Evolutionary conservation across 148 eudicot genomes (phyloP).

Genomic region (Drosera capensis): DNA sequence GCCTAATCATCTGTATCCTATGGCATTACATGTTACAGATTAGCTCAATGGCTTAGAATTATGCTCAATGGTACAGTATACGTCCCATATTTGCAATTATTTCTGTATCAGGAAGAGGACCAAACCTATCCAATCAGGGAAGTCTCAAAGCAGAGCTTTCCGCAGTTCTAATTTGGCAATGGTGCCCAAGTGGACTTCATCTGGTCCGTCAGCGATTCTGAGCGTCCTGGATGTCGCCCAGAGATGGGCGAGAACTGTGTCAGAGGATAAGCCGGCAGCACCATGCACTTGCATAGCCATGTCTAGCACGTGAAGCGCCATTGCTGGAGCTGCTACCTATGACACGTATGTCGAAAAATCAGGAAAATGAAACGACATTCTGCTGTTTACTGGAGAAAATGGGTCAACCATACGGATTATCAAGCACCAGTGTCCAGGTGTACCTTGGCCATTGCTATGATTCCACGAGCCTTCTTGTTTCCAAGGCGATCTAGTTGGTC

Average conservation of each 20-base stretch:
- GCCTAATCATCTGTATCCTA: too few relatives aligned
- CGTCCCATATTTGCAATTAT: too few relatives aligned
- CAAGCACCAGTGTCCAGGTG: too few relatives aligned
- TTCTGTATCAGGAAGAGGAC: too few relatives aligned
- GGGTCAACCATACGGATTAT: constrained; percentile 8
- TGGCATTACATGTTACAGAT: too few relatives aligned
- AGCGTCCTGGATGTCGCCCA: constrained; percentile 91
- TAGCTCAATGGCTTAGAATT: too few relatives aligned
- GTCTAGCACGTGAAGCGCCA: constrained; percentile 89
- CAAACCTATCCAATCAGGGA: too few relatives aligned
- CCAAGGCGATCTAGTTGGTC: constrained; percentile 95
- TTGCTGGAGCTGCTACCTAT: constrained; percentile 85
- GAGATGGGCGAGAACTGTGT: constrained; percentile 69
- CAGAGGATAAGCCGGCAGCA: constrained; percentile 79
- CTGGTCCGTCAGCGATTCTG: constrained; percentile 99
- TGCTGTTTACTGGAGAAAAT: not conserved
- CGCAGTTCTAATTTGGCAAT: constrained; percentile 44
- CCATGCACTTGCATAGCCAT: constrained; percentile 99
- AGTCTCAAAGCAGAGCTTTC: constrained; percentile 59
- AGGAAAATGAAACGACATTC: not conserved
- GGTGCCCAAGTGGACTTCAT: constrained; percentile 92
- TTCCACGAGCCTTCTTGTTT: constrained; percentile 83
- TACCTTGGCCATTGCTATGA: constrained; percentile 98
- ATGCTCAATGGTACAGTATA: too few relatives aligned
- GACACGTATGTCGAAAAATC: constrained; percentile 14